Evolutionary conservation across 1,284 basidiomycete genomes (phyloP).

Genomic region (Puccinia novopanici): DNA sequence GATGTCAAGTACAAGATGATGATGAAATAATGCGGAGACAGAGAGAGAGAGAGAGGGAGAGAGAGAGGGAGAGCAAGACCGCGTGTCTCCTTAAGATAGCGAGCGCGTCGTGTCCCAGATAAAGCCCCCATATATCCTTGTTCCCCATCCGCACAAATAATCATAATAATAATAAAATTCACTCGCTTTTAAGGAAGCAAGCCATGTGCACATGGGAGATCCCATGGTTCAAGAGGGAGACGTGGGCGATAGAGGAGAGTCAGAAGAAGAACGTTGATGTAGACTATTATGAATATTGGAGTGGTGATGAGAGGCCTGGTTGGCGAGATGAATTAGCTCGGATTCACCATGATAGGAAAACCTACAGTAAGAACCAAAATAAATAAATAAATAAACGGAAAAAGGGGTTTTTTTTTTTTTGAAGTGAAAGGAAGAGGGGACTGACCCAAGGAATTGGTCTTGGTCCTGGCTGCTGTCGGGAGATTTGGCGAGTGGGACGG

Average conservation of each 20-base stretch:
- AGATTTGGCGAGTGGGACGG: neutral
- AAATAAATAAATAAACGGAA: neutral
- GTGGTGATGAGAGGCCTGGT: neutral
- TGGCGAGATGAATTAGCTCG: slow-evolving; percentile 10
- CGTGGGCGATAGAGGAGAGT: neutral
- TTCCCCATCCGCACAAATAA: neutral
- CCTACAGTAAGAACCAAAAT: slow-evolving; percentile 17
- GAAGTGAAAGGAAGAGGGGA: neutral
- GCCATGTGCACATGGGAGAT: no score
- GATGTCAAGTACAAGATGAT: no score
- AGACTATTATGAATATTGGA: neutral
- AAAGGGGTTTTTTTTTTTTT: no score
- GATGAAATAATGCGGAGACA: no score
- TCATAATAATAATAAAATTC: no score
- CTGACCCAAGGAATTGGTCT: slow-evolving; percentile 48
- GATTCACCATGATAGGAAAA: slow-evolving; percentile 50
- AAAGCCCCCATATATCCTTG: neutral
- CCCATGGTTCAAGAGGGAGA: no score
- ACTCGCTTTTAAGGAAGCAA: no score
- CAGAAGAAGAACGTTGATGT: neutral
- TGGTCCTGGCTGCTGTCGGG: slow-evolving; percentile 6
- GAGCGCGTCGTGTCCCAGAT: no score
- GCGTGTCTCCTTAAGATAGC: neutral
- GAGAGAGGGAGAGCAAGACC: neutral
- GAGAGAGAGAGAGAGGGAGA: neutral